Evolutionary conservation across 139 green algal species (phyloP), one percentile per base, ranked within the genome.

Genomic region (Chlorella sp.): DNA sequence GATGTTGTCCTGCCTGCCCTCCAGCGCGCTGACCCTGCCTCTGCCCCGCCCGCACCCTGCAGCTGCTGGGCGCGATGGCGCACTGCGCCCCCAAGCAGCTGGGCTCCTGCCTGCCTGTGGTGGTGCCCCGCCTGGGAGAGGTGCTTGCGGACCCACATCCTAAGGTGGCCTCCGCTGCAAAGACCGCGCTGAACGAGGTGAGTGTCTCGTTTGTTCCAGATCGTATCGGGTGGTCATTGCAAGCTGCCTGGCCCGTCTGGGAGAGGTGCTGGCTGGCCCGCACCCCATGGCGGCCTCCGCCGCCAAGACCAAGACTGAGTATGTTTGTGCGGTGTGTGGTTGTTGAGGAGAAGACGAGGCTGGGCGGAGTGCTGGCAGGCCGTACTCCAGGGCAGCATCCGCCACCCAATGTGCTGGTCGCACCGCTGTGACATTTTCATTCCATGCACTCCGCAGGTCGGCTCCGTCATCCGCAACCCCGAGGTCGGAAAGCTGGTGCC

Each of bases 41-140:
- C 75, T 3, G 0, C n/a, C 32, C 48, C 48, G 22, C 75, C 75
- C 51, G 44, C 32, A 2, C 64, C 32, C 58, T 70, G 38, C 94
- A 99, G 93, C 90, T 99, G 82, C 93, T 99, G 91, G 97, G 96
- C 56, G 91, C 97, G 41, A 99, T 99, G 97, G 95, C 97, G 13
- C 92, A 95, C 90, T 98, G 96, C 86, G 96, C 96, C 26, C 97
- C 97, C 85, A 96, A 96, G 87, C 97, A 99, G 93, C 93, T 99
- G 32, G 93, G 92, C 44, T 92, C 92, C 67, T 97, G 91, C 87
- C 90, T 99, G 88, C 97, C 97, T 51, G 94, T 92, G 51, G 95
- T 99, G 74, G 96, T 99, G 73, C 97, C 97, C 24, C 84, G 90
- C 32, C 92, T 99, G 82, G 91, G 83, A 13, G 85, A 92, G 65